Percentiles rank a stretch among this genome's conserved stretches.
Conservation (phyloP, 2,329 filamentous ascomycete species). For the Calonectria pseudoturangicola region DNA sequence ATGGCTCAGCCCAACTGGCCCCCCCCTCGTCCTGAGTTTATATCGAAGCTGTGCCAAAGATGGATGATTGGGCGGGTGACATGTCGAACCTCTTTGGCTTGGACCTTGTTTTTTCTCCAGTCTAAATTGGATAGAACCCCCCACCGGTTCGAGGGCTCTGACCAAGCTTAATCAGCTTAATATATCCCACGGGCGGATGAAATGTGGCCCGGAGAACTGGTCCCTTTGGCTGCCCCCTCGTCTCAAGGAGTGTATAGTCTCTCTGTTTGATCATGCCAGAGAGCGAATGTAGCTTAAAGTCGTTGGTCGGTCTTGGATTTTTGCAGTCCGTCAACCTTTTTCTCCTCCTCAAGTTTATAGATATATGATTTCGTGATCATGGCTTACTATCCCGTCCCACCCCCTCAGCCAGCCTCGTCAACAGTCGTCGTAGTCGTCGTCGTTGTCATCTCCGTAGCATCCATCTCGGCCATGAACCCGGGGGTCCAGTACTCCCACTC, state of each 20-base stretch:
- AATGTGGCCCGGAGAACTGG: background rate
- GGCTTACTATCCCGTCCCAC: no score
- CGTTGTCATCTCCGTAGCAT: conserved; percentile 38
- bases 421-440: background rate
- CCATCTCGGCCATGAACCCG: conserved; percentile 77
- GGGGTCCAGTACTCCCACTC: conserved; percentile 98
- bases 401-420: conserved; percentile 46
- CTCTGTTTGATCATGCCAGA: background rate
- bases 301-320: no score
- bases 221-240: background rate
- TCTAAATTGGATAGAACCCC: no score
- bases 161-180: background rate
- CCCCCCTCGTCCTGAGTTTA: background rate
- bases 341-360: no score
- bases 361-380: no score
- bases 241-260: no score
- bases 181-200: background rate
- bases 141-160: background rate
- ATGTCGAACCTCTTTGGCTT: no score
- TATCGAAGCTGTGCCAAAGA: no score
- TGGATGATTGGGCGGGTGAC: no score
- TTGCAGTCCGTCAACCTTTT: no score
- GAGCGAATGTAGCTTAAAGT: no score
- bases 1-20: background rate
- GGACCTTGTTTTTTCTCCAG: no score